These are phyloP conservation scores for Elsinoe fawcettii DNA, from an alignment of 2,329 filamentous ascomycete genomes.

Conservation along the genomic window DNA sequence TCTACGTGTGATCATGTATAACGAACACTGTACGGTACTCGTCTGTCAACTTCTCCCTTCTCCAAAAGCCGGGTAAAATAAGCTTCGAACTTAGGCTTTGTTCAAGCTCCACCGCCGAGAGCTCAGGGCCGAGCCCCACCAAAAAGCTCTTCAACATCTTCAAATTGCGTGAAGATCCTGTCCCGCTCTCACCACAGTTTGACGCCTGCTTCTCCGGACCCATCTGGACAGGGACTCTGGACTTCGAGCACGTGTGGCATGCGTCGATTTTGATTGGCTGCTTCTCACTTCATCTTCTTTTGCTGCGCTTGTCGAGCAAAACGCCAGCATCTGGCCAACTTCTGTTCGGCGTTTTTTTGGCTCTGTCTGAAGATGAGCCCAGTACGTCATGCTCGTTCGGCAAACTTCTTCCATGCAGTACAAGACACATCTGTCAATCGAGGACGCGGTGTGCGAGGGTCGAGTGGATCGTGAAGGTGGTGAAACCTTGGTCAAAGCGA, in stretches of 20 bases:
- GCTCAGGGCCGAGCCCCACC: neutral
- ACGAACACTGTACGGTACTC: too few relatives aligned
- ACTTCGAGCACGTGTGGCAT: neutral
- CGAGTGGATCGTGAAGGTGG: neutral
- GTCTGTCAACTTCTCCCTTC: too few relatives aligned
- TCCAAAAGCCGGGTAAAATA: too few relatives aligned
- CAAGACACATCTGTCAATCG: neutral
- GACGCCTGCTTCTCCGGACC: neutral
- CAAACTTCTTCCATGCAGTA: neutral
- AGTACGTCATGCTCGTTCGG: neutral
- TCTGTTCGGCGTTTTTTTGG: constrained; percentile 3
- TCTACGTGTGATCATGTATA: too few relatives aligned
- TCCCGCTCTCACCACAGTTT: neutral
- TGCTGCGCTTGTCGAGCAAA: neutral
- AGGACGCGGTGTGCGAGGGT: neutral
- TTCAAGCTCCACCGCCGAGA: constrained; percentile 4
- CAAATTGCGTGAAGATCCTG: neutral
- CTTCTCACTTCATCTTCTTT: neutral
- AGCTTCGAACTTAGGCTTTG: neutral
- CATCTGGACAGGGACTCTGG: neutral
- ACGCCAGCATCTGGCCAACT: neutral
- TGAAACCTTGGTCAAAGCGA: neutral
- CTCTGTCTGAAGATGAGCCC: neutral
- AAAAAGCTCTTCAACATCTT: neutral
- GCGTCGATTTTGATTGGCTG: neutral